These are phyloP conservation scores for Arabidopsis suecica DNA, from an alignment of 345 rosid species.

Conservation along the genomic window DNA sequence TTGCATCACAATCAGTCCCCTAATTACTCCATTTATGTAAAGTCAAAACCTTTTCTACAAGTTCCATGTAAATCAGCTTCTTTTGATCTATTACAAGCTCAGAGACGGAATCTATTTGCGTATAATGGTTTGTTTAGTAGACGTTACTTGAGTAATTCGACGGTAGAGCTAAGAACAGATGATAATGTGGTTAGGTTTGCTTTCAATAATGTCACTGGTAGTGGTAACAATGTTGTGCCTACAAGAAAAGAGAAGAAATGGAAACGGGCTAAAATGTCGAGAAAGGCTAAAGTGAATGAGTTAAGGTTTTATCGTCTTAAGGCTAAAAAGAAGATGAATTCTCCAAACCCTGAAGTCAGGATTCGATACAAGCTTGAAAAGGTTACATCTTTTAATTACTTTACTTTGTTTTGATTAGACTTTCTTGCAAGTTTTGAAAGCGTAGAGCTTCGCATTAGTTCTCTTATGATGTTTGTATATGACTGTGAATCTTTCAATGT, in stretches of 20 bases:
- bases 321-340: slow-evolving; percentile 95
- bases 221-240: slow-evolving; percentile 37
- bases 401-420: too few relatives aligned
- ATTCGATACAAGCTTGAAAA: slow-evolving; percentile 88
- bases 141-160: slow-evolving; percentile 55
- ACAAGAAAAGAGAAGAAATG: slow-evolving; percentile 49
- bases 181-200: slow-evolving; percentile 73
- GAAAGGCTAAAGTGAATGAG: slow-evolving; percentile 74
- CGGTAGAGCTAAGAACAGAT: slow-evolving; percentile 65
- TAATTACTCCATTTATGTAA: slow-evolving; percentile 28
- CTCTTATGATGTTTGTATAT: not conserved
- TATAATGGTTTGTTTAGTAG: slow-evolving; percentile 30
- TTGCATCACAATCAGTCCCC: slow-evolving; percentile 24
- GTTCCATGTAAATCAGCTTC: slow-evolving; percentile 25
- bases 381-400: slow-evolving; percentile 46
- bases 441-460: not conserved
- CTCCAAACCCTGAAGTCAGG: slow-evolving; percentile 94
- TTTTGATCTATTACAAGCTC: slow-evolving; percentile 10
- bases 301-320: slow-evolving; percentile 78
- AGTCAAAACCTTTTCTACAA: slow-evolving; percentile 34
- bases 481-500: slow-evolving; percentile 1
- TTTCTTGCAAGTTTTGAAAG: not conserved
- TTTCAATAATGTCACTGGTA: slow-evolving; percentile 41
- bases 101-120: slow-evolving; percentile 19
- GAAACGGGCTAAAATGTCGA: slow-evolving; percentile 62